Percentiles rank a stretch among this genome's conserved stretches.
Evolutionary conservation across 1,139 yeast genomes (phyloP).

Genomic region (Kodamaea ohmeri): DNA sequence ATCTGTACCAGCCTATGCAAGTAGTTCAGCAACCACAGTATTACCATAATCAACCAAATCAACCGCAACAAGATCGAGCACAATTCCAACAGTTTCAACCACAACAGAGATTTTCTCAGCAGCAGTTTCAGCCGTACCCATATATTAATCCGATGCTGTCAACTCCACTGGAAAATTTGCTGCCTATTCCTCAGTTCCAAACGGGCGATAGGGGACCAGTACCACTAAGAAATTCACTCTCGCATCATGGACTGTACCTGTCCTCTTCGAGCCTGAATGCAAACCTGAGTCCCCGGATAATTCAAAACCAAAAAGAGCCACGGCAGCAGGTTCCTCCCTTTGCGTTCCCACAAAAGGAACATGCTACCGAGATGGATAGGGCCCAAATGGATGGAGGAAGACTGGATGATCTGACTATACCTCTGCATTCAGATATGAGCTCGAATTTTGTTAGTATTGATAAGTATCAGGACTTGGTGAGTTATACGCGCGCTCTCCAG

Average conservation of each 20-base stretch:
- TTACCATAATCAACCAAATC: slow-evolving; percentile 5
- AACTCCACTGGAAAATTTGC: not conserved
- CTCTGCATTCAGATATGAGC: not conserved
- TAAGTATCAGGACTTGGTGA: slow-evolving; percentile 35
- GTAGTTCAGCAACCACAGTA: slow-evolving; percentile 5
- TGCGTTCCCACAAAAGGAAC: no score
- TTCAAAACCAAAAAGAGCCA: no score
- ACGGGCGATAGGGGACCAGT: no score
- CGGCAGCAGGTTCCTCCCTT: no score
- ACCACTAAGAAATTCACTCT: no score
- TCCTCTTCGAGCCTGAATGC: no score
- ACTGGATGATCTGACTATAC: no score
- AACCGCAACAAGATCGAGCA: slow-evolving; percentile 6
- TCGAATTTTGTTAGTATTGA: slow-evolving; percentile 24
- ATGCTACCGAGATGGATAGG: no score
- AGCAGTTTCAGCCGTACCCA: slow-evolving; percentile 1
- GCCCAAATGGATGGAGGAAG: no score
- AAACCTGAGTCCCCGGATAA: no score
- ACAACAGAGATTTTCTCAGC: slow-evolving; percentile 4
- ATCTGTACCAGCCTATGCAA: slow-evolving; percentile 9
- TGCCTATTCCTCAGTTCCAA: no score
- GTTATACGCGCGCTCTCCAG: slow-evolving; percentile 35
- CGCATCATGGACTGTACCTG: no score
- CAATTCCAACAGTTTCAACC: slow-evolving; percentile 2
- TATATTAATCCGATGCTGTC: not conserved